These are phyloP conservation scores for Tausonia pullulans DNA, from an alignment of 1,284 basidiomycete species.

Conservation along the genomic window DNA sequence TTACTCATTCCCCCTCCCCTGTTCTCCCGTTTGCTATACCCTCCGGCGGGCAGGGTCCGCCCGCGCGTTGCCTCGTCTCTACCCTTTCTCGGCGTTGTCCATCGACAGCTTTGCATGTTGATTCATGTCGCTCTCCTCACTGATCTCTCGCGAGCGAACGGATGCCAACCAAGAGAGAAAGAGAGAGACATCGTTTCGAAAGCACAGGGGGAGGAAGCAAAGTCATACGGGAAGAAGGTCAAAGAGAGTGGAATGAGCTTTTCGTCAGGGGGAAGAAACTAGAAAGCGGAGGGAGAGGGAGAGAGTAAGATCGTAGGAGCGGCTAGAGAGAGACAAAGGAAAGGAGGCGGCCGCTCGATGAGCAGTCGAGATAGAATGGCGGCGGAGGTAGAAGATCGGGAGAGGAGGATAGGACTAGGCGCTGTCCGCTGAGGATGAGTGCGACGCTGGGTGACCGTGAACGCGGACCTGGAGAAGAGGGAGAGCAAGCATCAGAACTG, in stretches of 20 bases:
- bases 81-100: background rate
- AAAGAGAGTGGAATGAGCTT: too few relatives aligned
- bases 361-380: background rate
- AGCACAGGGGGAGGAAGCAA: background rate
- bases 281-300: background rate
- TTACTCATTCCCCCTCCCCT: background rate
- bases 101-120: slow-evolving; percentile 5
- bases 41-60: too few relatives aligned
- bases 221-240: too few relatives aligned
- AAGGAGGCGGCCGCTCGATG: background rate
- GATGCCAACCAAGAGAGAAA: too few relatives aligned
- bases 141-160: too few relatives aligned
- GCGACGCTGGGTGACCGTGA: slow-evolving; percentile 17
- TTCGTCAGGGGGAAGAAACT: too few relatives aligned
- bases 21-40: background rate
- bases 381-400: background rate
- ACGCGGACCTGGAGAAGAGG: slow-evolving; percentile 21
- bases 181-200: background rate
- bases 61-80: too few relatives aligned
- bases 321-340: background rate
- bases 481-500: background rate
- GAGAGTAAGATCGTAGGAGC: background rate
- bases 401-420: background rate
- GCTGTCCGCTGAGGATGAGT: slow-evolving; percentile 2
- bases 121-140: background rate